Evolutionary conservation across 2,329 filamentous ascomycete species (phyloP).

Genomic region (Dendryphion nanum): DNA sequence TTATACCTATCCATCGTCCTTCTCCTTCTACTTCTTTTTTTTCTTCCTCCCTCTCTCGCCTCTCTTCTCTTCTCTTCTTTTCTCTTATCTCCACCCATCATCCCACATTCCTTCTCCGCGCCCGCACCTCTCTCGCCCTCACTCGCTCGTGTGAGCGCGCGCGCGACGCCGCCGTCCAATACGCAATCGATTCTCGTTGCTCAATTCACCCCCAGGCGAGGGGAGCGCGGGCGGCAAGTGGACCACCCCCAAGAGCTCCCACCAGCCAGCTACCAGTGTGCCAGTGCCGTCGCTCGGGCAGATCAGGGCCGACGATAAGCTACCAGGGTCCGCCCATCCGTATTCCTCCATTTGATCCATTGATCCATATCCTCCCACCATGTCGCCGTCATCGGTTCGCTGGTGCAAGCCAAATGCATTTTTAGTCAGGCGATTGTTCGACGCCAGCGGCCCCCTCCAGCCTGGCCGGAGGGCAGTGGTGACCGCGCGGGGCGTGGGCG

Average conservation of each 20-base stretch:
- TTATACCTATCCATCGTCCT: no score
- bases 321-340: conserved; percentile 14
- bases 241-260: no score
- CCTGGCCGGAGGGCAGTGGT: not conserved
- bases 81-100: not conserved
- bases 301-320: no score
- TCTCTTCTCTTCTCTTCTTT: not conserved
- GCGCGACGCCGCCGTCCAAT: no score
- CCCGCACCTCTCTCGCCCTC: not conserved
- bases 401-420: conserved; percentile 12
- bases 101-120: not conserved
- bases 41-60: conserved; percentile 1
- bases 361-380: conserved; percentile 6
- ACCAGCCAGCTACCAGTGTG: no score
- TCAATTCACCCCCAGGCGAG: no score
- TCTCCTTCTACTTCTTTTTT: no score
- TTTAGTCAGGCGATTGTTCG: conserved; percentile 14
- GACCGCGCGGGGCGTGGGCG: conserved; percentile 13
- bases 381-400: conserved; percentile 36
- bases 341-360: no score
- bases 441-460: conserved; percentile 13
- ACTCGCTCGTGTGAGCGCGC: no score
- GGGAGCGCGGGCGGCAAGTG: no score
- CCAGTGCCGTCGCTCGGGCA: no score
- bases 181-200: no score